Evolutionary conservation across 139 green algal genomes (phyloP).

Genomic region (Parachlorella kessleri): DNA sequence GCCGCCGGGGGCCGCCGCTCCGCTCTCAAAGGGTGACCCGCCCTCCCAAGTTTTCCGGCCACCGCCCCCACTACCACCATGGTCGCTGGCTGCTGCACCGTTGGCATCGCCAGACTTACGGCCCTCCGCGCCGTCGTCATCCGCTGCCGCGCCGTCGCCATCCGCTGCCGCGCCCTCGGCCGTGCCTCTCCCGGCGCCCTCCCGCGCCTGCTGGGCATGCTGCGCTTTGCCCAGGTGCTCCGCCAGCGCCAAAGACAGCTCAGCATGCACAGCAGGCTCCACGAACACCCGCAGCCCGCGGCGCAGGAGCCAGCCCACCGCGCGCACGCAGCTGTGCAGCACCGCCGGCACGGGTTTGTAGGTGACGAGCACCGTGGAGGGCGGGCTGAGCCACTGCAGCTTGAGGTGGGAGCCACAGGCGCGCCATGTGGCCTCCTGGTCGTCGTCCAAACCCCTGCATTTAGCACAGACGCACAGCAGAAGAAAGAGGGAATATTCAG

Average conservation of each 20-base stretch:
- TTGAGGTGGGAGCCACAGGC: conserved; percentile 51
- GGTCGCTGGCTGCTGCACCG: too few species aligned
- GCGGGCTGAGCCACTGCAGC: conserved; percentile 62
- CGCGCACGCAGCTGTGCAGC: conserved; percentile 17
- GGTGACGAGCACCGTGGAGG: conserved; percentile 51
- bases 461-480: background rate
- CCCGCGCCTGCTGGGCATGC: background rate
- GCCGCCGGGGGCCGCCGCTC: too few species aligned
- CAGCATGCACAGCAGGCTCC: conserved; percentile 44
- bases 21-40: too few species aligned
- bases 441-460: conserved; percentile 22
- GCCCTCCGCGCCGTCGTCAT: background rate
- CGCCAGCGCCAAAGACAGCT: conserved; percentile 16
- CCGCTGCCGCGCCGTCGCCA: background rate
- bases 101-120: too few species aligned
- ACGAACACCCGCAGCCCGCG: conserved; percentile 48
- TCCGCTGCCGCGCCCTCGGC: background rate
- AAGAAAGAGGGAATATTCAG: too few species aligned
- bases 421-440: conserved; percentile 26
- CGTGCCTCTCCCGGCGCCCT: background rate
- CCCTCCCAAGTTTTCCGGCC: too few species aligned
- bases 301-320: conserved; percentile 50
- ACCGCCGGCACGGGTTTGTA: conserved; percentile 49
- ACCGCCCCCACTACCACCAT: too few species aligned
- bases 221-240: conserved; percentile 8